Percentiles rank a stretch among this genome's conserved stretches.
These are phyloP conservation scores for Porpolomopsis calyptriformis DNA, from an alignment of 768 basidiomycete genomes.

Conservation along the genomic window DNA sequence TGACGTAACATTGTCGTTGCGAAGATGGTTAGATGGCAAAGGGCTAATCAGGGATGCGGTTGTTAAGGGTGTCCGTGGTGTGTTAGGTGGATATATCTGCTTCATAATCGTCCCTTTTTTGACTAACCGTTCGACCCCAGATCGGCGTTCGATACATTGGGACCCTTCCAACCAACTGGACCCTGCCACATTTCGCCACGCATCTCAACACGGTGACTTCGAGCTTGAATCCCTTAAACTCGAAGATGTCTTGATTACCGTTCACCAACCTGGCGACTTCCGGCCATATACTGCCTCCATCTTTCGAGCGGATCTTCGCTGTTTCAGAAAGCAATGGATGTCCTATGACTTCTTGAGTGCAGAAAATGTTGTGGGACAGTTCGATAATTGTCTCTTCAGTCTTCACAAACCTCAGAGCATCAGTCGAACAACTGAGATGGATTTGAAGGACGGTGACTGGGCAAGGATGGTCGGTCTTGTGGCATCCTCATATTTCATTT, in stretches of 20 bases:
- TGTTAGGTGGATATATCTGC: conserved; percentile 51
- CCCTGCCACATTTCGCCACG: conserved; percentile 73
- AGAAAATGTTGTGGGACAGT: conserved; percentile 93
- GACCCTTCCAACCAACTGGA: conserved; percentile 74
- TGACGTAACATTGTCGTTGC: conserved; percentile 86
- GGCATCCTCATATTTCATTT: not conserved
- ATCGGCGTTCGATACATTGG: conserved; percentile 79
- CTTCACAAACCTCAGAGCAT: conserved; percentile 94
- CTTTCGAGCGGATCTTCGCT: conserved; percentile 81
- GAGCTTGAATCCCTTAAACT: conserved; percentile 82
- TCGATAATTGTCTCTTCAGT: conserved; percentile 96
- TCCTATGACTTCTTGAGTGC: conserved; percentile 94
- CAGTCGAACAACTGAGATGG: conserved; percentile 79
- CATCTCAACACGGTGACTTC: conserved; percentile 72
- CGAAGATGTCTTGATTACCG: conserved; percentile 87
- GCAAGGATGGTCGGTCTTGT: conserved; percentile 63
- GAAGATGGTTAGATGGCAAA: conserved; percentile 92
- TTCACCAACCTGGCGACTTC: conserved; percentile 89
- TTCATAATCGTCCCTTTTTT: not conserved
- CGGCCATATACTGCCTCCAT: conserved; percentile 87
- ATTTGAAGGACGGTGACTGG: conserved; percentile 75
- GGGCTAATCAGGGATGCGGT: conserved; percentile 86
- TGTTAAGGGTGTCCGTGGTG: conserved; percentile 88
- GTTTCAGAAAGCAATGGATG: conserved; percentile 84
- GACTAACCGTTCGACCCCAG: conserved; percentile 29